Conservation (phyloP, 2,329 filamentous ascomycete genomes). For the Claviceps humidiphila region DNA sequence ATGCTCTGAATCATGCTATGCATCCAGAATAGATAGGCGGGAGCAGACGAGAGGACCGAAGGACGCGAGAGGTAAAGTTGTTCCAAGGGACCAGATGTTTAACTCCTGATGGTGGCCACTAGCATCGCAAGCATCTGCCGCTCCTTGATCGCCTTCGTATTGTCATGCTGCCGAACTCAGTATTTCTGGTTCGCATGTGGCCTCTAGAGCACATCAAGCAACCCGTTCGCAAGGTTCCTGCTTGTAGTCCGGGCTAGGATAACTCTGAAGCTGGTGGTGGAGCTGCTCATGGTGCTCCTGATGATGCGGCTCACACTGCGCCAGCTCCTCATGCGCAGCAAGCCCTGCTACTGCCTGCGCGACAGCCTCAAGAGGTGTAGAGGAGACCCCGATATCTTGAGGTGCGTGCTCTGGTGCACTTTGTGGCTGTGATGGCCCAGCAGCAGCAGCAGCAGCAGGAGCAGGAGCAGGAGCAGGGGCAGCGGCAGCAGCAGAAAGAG, state of each 20-base stretch:
- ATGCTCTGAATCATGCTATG: too few species aligned
- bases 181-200: constrained; percentile 30
- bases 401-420: constrained; percentile 13
- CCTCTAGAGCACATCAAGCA: constrained; percentile 36
- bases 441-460: background rate
- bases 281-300: background rate
- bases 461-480: constrained; percentile 7
- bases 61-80: background rate
- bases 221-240: constrained; percentile 27
- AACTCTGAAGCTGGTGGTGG: constrained; percentile 7
- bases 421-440: constrained; percentile 10
- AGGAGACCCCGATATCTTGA: constrained; percentile 17
- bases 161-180: constrained; percentile 19
- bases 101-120: background rate
- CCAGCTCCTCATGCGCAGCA: constrained; percentile 28
- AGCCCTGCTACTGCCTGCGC: constrained; percentile 35
- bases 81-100: background rate
- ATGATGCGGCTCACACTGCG: constrained; percentile 19
- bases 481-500: background rate
- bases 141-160: constrained; percentile 24
- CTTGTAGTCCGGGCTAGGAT: constrained; percentile 21
- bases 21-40: too few species aligned
- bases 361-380: constrained; percentile 33
- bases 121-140: constrained; percentile 11
- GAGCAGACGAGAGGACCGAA: background rate